Evolutionary conservation across 2,329 filamentous ascomycete species (phyloP).

Genomic region (Colletotrichum sp.): DNA sequence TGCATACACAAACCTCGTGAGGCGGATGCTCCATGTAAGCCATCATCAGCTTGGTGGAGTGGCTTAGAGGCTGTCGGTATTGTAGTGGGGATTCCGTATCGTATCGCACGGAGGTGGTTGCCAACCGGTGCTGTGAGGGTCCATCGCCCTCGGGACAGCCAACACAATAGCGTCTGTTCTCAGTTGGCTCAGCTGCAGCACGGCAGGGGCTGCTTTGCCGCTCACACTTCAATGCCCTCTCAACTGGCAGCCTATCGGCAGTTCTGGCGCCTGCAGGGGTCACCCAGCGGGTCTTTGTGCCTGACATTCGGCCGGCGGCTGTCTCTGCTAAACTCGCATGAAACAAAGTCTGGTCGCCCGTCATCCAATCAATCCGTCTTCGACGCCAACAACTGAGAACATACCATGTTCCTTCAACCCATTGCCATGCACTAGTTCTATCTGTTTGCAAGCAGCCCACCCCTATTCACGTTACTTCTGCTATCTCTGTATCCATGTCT

Average conservation of each 20-base stretch:
- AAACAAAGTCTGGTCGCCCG: slow-evolving; percentile 7
- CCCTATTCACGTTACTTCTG: not conserved
- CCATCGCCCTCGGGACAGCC: slow-evolving; percentile 1
- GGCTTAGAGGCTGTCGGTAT: not conserved
- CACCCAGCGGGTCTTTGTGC: not conserved
- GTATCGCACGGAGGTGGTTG: not conserved
- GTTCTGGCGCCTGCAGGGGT: slow-evolving; percentile 10
- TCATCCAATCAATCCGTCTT: slow-evolving; percentile 16
- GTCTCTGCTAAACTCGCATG: slow-evolving; percentile 18
- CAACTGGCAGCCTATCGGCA: slow-evolving; percentile 9
- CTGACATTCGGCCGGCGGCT: slow-evolving; percentile 18
- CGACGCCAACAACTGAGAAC: slow-evolving; percentile 11
- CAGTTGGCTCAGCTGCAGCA: not conserved
- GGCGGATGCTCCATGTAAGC: not conserved
- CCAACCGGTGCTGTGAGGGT: not conserved
- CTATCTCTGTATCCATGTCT: not conserved
- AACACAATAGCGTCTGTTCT: not conserved
- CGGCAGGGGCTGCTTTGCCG: slow-evolving; percentile 14
- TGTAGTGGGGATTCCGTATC: not conserved
- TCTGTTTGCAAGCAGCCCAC: not conserved
- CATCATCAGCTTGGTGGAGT: not conserved
- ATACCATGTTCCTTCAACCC: slow-evolving; percentile 3
- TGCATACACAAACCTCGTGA: not conserved
- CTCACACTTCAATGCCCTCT: slow-evolving; percentile 7
- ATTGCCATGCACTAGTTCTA: not conserved